These are phyloP conservation scores for Caloboletus inedulis DNA, from an alignment of 1,284 basidiomycete genomes.

Conservation along the genomic window DNA sequence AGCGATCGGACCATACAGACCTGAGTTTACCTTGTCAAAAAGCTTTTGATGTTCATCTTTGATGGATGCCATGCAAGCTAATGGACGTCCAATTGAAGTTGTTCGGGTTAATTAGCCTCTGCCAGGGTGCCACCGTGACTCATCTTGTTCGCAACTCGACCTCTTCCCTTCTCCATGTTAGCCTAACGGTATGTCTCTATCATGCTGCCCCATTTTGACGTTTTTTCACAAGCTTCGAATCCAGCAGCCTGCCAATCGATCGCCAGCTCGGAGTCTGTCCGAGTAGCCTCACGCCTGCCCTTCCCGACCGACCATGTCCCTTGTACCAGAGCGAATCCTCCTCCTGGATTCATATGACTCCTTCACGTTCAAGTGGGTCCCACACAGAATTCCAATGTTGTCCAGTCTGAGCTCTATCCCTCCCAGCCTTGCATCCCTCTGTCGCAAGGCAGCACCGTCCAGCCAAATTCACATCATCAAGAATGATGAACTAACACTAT, in stretches of 20 bases:
- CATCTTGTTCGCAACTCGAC: background rate
- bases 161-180: constrained; percentile 2
- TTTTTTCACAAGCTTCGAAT: background rate
- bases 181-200: constrained; percentile 1
- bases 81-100: too few species aligned
- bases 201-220: background rate
- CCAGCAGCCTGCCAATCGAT: background rate
- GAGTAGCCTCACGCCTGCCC: background rate
- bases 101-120: too few species aligned
- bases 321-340: constrained; percentile 43
- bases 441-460: constrained; percentile 55
- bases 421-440: constrained; percentile 61
- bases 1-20: background rate
- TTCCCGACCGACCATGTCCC: constrained; percentile 17
- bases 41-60: constrained; percentile 23
- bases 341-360: constrained; percentile 84
- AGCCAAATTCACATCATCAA: constrained; percentile 65
- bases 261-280: background rate
- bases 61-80: constrained; percentile 6
- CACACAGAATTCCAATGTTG: background rate
- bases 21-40: constrained; percentile 35
- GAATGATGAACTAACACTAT: constrained; percentile 58
- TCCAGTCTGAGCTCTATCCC: constrained; percentile 7
- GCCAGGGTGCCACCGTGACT: background rate
- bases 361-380: constrained; percentile 78